Conservation (phyloP, 176 grass and related monocot species). For the Juncus effusus region DNA sequence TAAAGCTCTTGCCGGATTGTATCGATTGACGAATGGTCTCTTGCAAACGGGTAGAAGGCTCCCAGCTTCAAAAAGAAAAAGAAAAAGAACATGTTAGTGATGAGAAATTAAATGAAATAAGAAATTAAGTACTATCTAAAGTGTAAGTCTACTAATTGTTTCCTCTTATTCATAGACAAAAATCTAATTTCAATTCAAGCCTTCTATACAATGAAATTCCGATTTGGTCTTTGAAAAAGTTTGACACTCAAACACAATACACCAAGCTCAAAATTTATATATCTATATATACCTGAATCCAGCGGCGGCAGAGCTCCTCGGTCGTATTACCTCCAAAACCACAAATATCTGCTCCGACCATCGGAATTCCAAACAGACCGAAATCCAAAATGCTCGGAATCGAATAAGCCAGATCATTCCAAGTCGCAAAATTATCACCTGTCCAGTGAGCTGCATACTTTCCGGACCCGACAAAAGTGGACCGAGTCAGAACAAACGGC, state of each 20-base stretch:
- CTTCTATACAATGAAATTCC: no score
- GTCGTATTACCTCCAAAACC: constrained; percentile 61
- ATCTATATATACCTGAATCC: constrained; percentile 65
- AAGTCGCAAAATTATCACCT: constrained; percentile 50
- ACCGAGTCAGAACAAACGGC: constrained; percentile 69
- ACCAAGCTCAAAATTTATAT: background rate
- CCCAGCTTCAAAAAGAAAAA: constrained; percentile 44
- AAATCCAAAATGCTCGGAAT: constrained; percentile 71
- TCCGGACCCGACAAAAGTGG: constrained; percentile 77
- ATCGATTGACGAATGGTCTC: constrained; percentile 54
- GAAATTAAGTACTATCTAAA: background rate
- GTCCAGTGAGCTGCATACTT: constrained; percentile 78
- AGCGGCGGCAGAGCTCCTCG: constrained; percentile 75
- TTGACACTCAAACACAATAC: background rate
- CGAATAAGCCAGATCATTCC: constrained; percentile 62
- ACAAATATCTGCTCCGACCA: constrained; percentile 85
- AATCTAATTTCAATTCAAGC: no score
- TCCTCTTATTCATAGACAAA: no score
- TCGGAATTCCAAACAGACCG: constrained; percentile 76
- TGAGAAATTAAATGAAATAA: background rate
- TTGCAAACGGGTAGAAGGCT: constrained; percentile 87
- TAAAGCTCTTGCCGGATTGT: constrained; percentile 62
- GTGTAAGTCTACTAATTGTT: background rate
- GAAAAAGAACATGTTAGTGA: background rate
- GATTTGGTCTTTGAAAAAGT: no score